Conservation (phyloP, 805 yeast species). For the Komagataella pastoris region DNA sequence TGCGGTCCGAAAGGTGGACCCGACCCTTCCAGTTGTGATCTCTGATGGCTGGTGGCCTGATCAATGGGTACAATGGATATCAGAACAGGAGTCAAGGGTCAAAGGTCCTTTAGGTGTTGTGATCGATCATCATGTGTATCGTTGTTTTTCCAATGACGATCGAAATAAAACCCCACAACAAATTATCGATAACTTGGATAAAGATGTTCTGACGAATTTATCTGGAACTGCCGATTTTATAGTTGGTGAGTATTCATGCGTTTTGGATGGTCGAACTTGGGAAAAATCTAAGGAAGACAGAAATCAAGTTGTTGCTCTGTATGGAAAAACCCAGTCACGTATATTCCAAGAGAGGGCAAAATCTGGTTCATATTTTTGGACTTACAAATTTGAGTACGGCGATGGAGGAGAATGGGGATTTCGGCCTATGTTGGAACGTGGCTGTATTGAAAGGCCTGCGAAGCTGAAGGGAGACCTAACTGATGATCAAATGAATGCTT, state of each 20-base stretch:
- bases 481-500: constrained; percentile 28
- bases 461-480: constrained; percentile 15
- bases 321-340: constrained; percentile 42
- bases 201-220: constrained; percentile 34
- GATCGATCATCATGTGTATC: constrained; percentile 74
- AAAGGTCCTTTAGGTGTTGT: constrained; percentile 42
- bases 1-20: constrained; percentile 42
- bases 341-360: constrained; percentile 38
- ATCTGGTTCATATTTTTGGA: constrained; percentile 83
- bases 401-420: constrained; percentile 98
- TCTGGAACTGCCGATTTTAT: constrained; percentile 42
- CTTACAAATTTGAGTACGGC: constrained; percentile 74
- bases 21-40: constrained; percentile 54
- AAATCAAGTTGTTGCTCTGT: constrained; percentile 40
- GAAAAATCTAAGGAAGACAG: constrained; percentile 29
- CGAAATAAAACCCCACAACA: constrained; percentile 48
- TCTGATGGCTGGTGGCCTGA: constrained; percentile 93
- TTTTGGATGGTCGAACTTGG: constrained; percentile 72
- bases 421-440: constrained; percentile 56
- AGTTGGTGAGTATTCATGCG: constrained; percentile 89
- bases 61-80: constrained; percentile 61
- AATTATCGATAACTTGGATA: constrained; percentile 43
- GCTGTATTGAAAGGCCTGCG: constrained; percentile 31
- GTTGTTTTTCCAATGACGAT: constrained; percentile 75
- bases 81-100: constrained; percentile 22